These are phyloP conservation scores for Phanerodontia chrysosporium DNA, from an alignment of 768 basidiomycete genomes.

Conservation along the genomic window DNA sequence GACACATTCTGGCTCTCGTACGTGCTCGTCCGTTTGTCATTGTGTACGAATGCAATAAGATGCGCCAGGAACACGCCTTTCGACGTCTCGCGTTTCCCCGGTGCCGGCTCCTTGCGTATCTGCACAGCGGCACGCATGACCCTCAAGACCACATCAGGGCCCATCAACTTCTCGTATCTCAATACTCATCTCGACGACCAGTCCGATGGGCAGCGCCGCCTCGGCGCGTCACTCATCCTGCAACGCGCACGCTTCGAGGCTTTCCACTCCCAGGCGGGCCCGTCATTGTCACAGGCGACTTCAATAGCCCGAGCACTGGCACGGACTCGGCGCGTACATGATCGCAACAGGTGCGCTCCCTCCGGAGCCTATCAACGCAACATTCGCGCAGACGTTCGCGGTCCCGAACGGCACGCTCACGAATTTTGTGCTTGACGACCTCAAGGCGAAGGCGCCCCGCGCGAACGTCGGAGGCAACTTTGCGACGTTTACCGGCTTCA, in stretches of 20 bases:
- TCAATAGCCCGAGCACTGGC: conserved; percentile 47
- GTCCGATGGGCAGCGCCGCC: conserved; percentile 47
- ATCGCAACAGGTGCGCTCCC: conserved; percentile 41
- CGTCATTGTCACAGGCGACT: conserved; percentile 50
- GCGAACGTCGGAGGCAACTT: conserved; percentile 39
- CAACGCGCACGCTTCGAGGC: conserved; percentile 48
- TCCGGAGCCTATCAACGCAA: conserved; percentile 37
- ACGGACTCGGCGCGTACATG: conserved; percentile 45
- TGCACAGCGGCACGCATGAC: conserved; percentile 43
- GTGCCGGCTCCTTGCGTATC: conserved; percentile 45
- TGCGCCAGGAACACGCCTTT: conserved; percentile 40
- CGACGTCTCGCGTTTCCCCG: conserved; percentile 44
- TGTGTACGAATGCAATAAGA: neutral
- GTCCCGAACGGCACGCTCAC: conserved; percentile 28
- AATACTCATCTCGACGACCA: conserved; percentile 54
- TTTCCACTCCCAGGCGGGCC: conserved; percentile 28
- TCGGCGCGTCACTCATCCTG: conserved; percentile 51
- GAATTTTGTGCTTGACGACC: conserved; percentile 40
- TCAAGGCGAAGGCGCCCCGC: conserved; percentile 39
- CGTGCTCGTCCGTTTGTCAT: conserved; percentile 16
- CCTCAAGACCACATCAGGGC: conserved; percentile 3
- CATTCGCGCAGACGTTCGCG: conserved; percentile 39
- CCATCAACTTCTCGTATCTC: conserved; percentile 35
- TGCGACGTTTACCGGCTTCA: conserved; percentile 51
- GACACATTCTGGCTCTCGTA: conserved; percentile 59